phyloP scores from a whole-genome alignment of 2,329 filamentous ascomycete genomes.

The Drechslerella dactyloides region DNA sequence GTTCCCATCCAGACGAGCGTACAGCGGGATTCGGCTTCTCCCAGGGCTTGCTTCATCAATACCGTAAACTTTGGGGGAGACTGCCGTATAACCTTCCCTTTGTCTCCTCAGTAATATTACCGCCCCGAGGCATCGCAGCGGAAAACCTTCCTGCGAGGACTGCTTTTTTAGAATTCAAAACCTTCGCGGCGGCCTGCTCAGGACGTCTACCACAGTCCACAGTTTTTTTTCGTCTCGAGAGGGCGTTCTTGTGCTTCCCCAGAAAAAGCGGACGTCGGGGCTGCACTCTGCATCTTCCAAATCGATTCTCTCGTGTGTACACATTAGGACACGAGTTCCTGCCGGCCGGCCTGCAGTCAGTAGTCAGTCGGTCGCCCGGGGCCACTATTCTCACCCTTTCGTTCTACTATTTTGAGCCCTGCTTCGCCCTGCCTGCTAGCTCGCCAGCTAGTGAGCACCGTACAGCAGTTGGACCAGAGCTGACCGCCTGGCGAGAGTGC shows the following conservation, averaged over 20 bases:
- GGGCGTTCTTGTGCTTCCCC: conserved; percentile 11
- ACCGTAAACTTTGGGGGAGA: conserved; percentile 3
- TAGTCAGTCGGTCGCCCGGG: no score
- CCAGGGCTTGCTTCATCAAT: conserved; percentile 7
- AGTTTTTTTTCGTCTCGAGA: conserved; percentile 34
- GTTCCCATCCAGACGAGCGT: background rate
- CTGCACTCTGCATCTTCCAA: no score
- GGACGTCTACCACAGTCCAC: no score
- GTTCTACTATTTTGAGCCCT: conserved; percentile 45
- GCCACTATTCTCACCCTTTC: background rate
- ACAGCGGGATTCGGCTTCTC: conserved; percentile 16
- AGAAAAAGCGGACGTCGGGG: no score
- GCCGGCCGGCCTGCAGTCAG: no score
- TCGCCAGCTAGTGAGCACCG: conserved; percentile 35
- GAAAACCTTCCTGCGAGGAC: conserved; percentile 9
- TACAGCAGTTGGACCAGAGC: conserved; percentile 17
- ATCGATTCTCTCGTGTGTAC: no score
- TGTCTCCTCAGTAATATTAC: conserved; percentile 15
- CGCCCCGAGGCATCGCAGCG: background rate
- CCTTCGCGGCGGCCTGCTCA: background rate
- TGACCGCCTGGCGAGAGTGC: background rate
- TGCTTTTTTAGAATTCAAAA: conserved; percentile 3
- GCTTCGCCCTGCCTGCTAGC: conserved; percentile 36
- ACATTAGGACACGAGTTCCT: no score
- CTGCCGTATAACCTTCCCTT: conserved; percentile 18